phyloP scores from a whole-genome alignment of 23 red algal species.

The Gracilaria caudata region DNA sequence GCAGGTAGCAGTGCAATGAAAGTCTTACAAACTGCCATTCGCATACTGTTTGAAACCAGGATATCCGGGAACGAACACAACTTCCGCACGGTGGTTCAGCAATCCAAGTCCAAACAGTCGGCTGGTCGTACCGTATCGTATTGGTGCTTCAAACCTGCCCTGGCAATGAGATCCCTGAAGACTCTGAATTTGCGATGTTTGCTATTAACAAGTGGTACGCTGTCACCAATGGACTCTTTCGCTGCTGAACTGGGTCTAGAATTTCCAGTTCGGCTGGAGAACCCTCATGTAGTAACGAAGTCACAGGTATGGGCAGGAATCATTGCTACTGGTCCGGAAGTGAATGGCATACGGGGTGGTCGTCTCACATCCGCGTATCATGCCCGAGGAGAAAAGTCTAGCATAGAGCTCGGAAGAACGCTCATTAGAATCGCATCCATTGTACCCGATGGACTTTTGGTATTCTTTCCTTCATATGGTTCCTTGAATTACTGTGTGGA shows the following conservation, averaged over 20 bases:
- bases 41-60: conserved; percentile 49
- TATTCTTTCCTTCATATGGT: conserved; percentile 95
- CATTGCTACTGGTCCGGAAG: conserved; percentile 64
- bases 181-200: conserved; percentile 72
- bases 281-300: conserved; percentile 83
- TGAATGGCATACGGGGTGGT: conserved; percentile 38
- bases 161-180: conserved; percentile 67
- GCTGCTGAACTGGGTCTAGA: conserved; percentile 75
- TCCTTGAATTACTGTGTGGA: conserved; percentile 68
- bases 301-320: conserved; percentile 75
- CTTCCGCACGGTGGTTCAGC: conserved; percentile 77
- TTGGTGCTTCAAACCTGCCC: conserved; percentile 90
- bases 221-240: conserved; percentile 90
- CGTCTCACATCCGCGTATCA: conserved; percentile 85
- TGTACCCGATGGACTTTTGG: conserved; percentile 89
- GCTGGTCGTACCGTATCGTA: conserved; percentile 77
- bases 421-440: conserved; percentile 73
- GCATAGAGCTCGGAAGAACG: conserved; percentile 82
- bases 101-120: not conserved
- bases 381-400: conserved; percentile 39
- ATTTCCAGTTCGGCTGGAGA: conserved; percentile 93
- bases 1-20: conserved; percentile 33
- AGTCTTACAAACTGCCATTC: conserved; percentile 61
- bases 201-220: conserved; percentile 92
- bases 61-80: not conserved